phyloP scores from a whole-genome alignment of 306 rosid genomes.

The Begonia loranthoides region DNA sequence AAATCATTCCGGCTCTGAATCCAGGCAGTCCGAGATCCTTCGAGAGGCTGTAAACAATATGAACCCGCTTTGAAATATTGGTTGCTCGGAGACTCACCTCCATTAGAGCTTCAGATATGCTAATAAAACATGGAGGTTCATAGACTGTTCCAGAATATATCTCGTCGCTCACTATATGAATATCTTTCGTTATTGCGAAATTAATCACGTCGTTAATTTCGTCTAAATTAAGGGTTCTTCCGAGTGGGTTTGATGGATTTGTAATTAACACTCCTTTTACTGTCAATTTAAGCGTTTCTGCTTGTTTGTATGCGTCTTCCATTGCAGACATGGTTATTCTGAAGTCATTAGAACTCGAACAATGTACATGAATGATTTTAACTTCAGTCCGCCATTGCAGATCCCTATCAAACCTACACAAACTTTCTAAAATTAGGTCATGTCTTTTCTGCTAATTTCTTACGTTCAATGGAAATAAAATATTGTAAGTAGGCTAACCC shows the following conservation, averaged over 20 bases:
- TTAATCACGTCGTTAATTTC: slow-evolving; percentile 45
- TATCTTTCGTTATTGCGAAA: slow-evolving; percentile 26
- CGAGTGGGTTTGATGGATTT: slow-evolving; percentile 80
- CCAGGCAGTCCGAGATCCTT: slow-evolving; percentile 72
- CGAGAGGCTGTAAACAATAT: slow-evolving; percentile 62
- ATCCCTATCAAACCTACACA: slow-evolving; percentile 67
- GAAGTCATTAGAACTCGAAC: slow-evolving; percentile 63
- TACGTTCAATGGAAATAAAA: background rate
- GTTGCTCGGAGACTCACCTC: slow-evolving; percentile 4
- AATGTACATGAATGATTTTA: slow-evolving; percentile 61
- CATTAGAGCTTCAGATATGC: slow-evolving; percentile 29
- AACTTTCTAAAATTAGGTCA: too few relatives aligned
- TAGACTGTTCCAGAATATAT: slow-evolving; percentile 68
- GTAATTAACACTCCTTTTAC: slow-evolving; percentile 71
- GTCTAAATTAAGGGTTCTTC: slow-evolving; percentile 35
- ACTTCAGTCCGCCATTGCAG: slow-evolving; percentile 70
- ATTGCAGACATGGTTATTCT: slow-evolving; percentile 42
- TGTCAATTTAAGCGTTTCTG: slow-evolving; percentile 27
- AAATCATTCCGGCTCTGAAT: slow-evolving; percentile 69
- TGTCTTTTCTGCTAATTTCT: too few relatives aligned
- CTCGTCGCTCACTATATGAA: slow-evolving; percentile 74
- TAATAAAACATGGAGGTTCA: slow-evolving; percentile 28
- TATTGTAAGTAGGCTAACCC: slow-evolving; percentile 26
- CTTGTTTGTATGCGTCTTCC: slow-evolving; percentile 46
- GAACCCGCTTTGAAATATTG: slow-evolving; percentile 20